Conservation (phyloP, 768 basidiomycete genomes). For the Tephrocybe sp. region DNA sequence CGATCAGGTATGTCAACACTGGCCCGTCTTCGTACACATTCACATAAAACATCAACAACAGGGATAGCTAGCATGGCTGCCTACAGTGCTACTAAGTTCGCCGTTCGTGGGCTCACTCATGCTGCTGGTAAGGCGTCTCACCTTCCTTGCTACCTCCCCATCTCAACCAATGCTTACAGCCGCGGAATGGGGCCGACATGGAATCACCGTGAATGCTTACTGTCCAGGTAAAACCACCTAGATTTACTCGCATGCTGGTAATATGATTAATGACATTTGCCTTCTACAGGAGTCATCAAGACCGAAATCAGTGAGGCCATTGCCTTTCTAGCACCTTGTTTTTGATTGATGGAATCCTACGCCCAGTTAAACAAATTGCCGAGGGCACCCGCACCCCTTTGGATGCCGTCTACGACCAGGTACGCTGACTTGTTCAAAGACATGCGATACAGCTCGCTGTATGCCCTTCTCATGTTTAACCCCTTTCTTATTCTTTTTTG, state of each 20-base stretch:
- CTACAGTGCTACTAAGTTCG: conserved; percentile 40
- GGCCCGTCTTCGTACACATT: not conserved
- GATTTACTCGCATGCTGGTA: not conserved
- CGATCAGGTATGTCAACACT: conserved; percentile 23
- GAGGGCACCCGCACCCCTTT: not conserved
- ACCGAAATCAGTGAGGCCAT: conserved; percentile 16
- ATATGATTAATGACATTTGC: not conserved
- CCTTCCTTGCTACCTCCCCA: not conserved
- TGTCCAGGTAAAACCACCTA: conserved; percentile 14
- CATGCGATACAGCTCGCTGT: no score
- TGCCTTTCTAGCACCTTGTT: not conserved
- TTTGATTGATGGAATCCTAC: not conserved
- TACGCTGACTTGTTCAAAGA: not conserved
- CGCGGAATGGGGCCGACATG: conserved; percentile 15
- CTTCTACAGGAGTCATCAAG: conserved; percentile 14
- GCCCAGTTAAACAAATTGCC: conserved; percentile 11
- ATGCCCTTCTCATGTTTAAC: not conserved
- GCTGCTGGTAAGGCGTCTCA: conserved; percentile 16
- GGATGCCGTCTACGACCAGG: conserved; percentile 7
- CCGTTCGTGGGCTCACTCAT: conserved; percentile 38
- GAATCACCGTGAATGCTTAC: conserved; percentile 25
- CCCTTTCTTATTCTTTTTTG: not conserved
- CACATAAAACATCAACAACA: not conserved
- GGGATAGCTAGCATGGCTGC: conserved; percentile 13
- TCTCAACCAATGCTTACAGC: conserved; percentile 9